Evolutionary conservation across 2,329 filamentous ascomycete species (phyloP).

Genomic region (Clonostachys rhizophaga): DNA sequence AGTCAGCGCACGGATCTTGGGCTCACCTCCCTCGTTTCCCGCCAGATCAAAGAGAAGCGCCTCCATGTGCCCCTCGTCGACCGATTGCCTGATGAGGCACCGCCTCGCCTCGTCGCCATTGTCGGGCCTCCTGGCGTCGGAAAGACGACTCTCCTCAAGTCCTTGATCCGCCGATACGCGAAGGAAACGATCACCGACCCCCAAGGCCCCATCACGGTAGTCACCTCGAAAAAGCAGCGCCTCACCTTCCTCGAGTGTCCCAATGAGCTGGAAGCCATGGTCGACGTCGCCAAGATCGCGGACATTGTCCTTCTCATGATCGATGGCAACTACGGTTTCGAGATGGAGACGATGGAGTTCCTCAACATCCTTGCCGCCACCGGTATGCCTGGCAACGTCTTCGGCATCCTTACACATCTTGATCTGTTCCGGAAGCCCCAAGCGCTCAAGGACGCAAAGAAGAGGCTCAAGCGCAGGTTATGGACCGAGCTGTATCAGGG

Average conservation of each 20-base stretch:
- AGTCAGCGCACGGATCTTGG: background rate
- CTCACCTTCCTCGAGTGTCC: conserved; percentile 96
- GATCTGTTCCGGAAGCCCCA: conserved; percentile 95
- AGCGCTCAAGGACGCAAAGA: conserved; percentile 88
- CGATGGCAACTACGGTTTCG: conserved; percentile 96
- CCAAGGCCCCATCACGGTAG: conserved; percentile 87
- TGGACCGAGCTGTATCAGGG: conserved; percentile 98
- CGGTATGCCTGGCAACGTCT: conserved; percentile 98
- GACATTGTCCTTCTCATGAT: conserved; percentile 98
- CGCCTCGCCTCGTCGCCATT: conserved; percentile 87
- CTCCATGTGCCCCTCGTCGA: conserved; percentile 96
- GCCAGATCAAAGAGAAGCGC: conserved; percentile 86
- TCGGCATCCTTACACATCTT: conserved; percentile 92
- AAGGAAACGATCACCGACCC: conserved; percentile 92
- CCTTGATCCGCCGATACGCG: conserved; percentile 86
- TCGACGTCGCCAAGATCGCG: conserved; percentile 94
- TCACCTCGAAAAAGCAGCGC: conserved; percentile 92
- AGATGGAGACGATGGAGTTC: conserved; percentile 99
- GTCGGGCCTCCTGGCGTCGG: conserved; percentile 93
- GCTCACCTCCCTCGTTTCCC: conserved; percentile 10
- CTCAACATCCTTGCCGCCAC: conserved; percentile 88
- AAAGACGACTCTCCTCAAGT: conserved; percentile 94
- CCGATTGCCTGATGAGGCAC: conserved; percentile 89
- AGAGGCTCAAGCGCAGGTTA: conserved; percentile 88
- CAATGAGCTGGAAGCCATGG: conserved; percentile 94